Conservation (phyloP, 139 green algal species). For the Deuterostichococcus epilithicus region DNA sequence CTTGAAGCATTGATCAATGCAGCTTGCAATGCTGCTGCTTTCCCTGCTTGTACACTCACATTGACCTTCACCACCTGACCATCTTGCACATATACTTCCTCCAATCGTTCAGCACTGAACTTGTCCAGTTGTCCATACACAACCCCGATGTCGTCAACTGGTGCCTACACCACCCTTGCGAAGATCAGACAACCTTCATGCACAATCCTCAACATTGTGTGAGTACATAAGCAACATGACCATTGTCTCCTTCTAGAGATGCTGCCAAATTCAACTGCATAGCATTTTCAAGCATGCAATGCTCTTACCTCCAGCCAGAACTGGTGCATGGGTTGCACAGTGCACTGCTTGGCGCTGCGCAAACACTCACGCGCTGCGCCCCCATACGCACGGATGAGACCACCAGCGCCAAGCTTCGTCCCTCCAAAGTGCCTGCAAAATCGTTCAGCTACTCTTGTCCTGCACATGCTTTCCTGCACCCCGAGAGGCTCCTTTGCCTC, state of each 20-base stretch:
- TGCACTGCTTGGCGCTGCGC: conserved; percentile 18
- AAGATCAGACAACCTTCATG: conserved; percentile 1
- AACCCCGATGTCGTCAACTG: conserved; percentile 32
- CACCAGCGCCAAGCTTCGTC: conserved; percentile 81
- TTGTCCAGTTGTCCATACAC: conserved; percentile 36
- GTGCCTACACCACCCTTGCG: conserved; percentile 8
- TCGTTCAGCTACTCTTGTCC: not conserved
- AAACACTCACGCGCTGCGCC: conserved; percentile 68
- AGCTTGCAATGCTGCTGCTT: conserved; percentile 3
- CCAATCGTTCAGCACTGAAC: conserved; percentile 11
- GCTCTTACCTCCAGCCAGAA: conserved; percentile 22
- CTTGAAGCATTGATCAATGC: conserved; percentile 34
- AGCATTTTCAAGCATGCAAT: no score
- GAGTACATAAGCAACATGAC: not conserved
- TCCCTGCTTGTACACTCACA: conserved; percentile 15
- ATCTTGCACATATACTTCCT: conserved; percentile 28
- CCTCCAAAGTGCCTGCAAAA: conserved; percentile 74
- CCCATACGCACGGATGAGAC: conserved; percentile 78
- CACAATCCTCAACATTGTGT: no score
- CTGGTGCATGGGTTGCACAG: not conserved
- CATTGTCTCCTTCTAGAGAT: not conserved
- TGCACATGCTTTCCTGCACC: conserved; percentile 2
- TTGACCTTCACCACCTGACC: conserved; percentile 20
- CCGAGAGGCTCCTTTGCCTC: not conserved
- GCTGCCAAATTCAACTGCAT: not conserved